A percentile compares a stretch with the other conserved stretches of the same genome.
Conservation (phyloP, 345 rosid species). For the Balakata baccata region DNA sequence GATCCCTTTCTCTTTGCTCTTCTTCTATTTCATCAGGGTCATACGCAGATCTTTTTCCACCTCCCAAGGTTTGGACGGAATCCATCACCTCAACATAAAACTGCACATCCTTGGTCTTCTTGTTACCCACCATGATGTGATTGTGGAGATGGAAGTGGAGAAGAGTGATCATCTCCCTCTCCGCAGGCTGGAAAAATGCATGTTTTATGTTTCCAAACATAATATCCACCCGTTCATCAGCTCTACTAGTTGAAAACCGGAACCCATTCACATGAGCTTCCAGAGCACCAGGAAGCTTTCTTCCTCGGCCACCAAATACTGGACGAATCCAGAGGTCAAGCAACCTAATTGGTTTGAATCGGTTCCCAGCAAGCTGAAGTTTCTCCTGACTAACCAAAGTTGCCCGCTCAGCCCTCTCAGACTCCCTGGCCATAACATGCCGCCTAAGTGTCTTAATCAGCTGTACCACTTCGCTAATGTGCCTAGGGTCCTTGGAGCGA, state of each 20-base stretch:
- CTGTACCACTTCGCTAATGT: slow-evolving; percentile 84
- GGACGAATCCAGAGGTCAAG: slow-evolving; percentile 90
- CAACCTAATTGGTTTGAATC: slow-evolving; percentile 79
- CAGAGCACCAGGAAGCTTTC: slow-evolving; percentile 79
- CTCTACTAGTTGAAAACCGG: slow-evolving; percentile 68
- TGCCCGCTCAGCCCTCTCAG: slow-evolving; percentile 91
- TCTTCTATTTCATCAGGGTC: slow-evolving; percentile 97
- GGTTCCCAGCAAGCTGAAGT: slow-evolving; percentile 60
- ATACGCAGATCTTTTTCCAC: slow-evolving; percentile 87
- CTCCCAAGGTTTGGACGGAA: slow-evolving; percentile 79
- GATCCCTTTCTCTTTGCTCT: slow-evolving; percentile 83
- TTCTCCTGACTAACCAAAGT: slow-evolving; percentile 88
- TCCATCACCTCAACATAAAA: slow-evolving; percentile 94
- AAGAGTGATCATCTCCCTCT: slow-evolving; percentile 88
- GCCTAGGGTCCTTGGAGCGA: slow-evolving; percentile 89
- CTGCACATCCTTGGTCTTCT: slow-evolving; percentile 93
- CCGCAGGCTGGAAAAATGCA: slow-evolving; percentile 95
- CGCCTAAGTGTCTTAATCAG: slow-evolving; percentile 73
- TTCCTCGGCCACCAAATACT: slow-evolving; percentile 78
- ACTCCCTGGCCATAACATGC: slow-evolving; percentile 73
- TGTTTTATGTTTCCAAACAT: slow-evolving; percentile 85
- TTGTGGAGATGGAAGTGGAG: slow-evolving; percentile 84
- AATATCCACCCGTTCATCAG: slow-evolving; percentile 78
- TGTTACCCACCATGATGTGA: slow-evolving; percentile 94
- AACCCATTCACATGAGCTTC: slow-evolving; percentile 89